Conservation (phyloP, 352 stramenopile species). For the Globisporangium megalacanthum region DNA sequence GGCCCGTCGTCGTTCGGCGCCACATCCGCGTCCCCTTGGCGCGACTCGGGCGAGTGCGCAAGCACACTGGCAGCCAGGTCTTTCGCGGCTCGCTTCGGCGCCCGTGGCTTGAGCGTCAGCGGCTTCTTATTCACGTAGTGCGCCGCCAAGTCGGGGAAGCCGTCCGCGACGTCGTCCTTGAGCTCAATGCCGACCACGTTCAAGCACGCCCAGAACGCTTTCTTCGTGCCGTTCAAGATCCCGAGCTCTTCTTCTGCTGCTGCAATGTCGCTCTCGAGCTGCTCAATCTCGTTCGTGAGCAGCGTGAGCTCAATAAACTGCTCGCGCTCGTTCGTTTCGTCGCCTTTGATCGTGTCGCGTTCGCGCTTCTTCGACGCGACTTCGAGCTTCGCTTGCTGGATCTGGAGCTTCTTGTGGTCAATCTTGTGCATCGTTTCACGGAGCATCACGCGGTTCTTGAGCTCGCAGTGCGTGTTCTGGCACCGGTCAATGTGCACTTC, state of each 20-base stretch:
- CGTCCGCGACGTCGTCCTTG: slow-evolving; percentile 46
- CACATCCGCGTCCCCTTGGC: too few species aligned
- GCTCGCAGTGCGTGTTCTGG: slow-evolving; percentile 59
- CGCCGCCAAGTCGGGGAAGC: slow-evolving; percentile 38
- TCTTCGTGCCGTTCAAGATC: slow-evolving; percentile 36
- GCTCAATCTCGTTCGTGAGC: slow-evolving; percentile 46
- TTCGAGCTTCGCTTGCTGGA: slow-evolving; percentile 24
- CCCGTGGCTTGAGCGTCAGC: slow-evolving; percentile 22
- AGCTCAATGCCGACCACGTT: slow-evolving; percentile 62
- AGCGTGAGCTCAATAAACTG: slow-evolving; percentile 30
- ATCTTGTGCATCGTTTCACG: slow-evolving; percentile 76
- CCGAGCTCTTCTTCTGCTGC: slow-evolving; percentile 38
- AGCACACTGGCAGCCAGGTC: slow-evolving; percentile 11
- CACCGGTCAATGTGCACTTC: slow-evolving; percentile 66
- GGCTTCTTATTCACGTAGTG: slow-evolving; percentile 45
- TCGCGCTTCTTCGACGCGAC: slow-evolving; percentile 33
- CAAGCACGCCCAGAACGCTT: slow-evolving; percentile 52
- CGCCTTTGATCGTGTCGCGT: slow-evolving; percentile 24
- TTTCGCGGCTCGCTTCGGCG: slow-evolving; percentile 16
- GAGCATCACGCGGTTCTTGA: slow-evolving; percentile 63
- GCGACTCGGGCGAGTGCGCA: background rate
- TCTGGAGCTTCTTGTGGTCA: slow-evolving; percentile 52
- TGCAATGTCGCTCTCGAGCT: slow-evolving; percentile 62
- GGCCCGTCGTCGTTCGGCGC: slow-evolving; percentile 10
- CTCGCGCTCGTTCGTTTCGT: slow-evolving; percentile 21